phyloP scores from a whole-genome alignment of 2,329 filamentous ascomycete genomes.

The Kalmusia sp. region DNA sequence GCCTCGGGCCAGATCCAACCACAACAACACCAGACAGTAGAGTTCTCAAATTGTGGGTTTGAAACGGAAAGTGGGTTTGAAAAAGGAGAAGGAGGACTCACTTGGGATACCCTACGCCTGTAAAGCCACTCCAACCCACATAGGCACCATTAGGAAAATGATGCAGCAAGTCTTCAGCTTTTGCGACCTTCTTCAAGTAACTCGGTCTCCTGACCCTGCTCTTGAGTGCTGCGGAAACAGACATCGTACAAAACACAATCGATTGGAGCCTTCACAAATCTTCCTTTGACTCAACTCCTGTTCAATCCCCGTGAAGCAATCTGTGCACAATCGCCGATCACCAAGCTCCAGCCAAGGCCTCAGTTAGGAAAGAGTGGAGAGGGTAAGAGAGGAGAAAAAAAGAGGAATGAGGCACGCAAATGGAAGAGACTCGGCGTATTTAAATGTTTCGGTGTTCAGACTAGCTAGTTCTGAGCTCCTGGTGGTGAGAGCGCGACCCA shows the following conservation, averaged over 20 bases:
- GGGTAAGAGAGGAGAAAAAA: not conserved
- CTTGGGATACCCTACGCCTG: conserved; percentile 89
- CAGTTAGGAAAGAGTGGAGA: conserved; percentile 1
- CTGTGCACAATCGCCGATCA: not conserved
- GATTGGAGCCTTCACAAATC: conserved; percentile 10
- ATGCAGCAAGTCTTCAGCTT: conserved; percentile 78
- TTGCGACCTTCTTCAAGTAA: conserved; percentile 80
- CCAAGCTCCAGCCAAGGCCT: not conserved
- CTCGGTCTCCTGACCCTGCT: conserved; percentile 77
- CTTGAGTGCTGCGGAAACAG: conserved; percentile 76
- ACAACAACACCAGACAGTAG: conserved; percentile 14
- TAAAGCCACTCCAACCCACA: conserved; percentile 91
- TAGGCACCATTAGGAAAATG: conserved; percentile 86
- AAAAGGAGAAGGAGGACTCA: conserved; percentile 51
- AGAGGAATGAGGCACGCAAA: not conserved
- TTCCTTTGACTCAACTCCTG: not conserved
- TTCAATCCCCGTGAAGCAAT: not conserved
- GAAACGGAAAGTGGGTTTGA: too few species aligned
- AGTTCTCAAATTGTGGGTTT: conserved; percentile 11
- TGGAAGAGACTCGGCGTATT: not conserved
- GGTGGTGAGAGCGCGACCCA: conserved; percentile 8
- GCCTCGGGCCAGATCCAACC: conserved; percentile 23
- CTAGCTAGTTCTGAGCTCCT: conserved; percentile 5
- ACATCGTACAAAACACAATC: too few species aligned
- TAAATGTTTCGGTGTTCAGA: conserved; percentile 11